Conservation (phyloP, 192 early-diverging fungal genomes). For the Coemansia aciculifera region DNA sequence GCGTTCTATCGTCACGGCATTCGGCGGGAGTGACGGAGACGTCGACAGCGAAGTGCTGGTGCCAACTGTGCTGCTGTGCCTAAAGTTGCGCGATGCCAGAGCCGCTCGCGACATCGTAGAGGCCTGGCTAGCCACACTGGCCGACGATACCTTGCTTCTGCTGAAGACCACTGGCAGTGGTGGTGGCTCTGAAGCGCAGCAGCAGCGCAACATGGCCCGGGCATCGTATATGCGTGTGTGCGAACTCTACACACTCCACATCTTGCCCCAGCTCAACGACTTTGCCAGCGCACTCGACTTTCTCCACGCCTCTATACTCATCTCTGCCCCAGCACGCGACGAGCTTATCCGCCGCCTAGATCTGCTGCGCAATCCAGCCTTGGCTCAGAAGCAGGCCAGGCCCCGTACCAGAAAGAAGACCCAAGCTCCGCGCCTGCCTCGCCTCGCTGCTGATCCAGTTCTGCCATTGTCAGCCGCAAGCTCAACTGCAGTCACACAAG, state of each 20-base stretch:
- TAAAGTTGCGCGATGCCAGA: conserved; percentile 50
- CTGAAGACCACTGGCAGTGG: conserved; percentile 9
- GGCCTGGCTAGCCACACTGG: conserved; percentile 49
- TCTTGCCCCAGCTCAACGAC: conserved; percentile 47
- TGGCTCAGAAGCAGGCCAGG: conserved; percentile 15
- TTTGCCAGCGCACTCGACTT: conserved; percentile 40
- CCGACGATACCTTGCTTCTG: conserved; percentile 40
- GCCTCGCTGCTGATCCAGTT: not conserved
- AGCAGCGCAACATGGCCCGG: conserved; percentile 36
- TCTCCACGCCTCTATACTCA: conserved; percentile 19
- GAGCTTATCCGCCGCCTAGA: conserved; percentile 40
- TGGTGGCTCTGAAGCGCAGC: conserved; percentile 14
- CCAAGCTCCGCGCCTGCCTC: not conserved
- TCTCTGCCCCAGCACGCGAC: conserved; percentile 20
- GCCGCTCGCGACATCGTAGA: conserved; percentile 50
- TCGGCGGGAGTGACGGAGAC: conserved; percentile 42
- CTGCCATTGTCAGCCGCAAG: not conserved
- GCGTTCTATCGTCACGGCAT: conserved; percentile 35
- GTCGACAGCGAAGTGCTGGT: conserved; percentile 55
- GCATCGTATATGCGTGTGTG: conserved; percentile 53
- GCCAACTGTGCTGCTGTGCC: conserved; percentile 46
- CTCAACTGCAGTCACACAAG: not conserved
- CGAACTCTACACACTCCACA: conserved; percentile 52
- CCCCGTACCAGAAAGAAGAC: conserved; percentile 16
- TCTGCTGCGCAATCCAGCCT: conserved; percentile 30